Evolutionary conservation across 441 rosid species (phyloP).

Genomic region (Bruguiera hainesii): DNA sequence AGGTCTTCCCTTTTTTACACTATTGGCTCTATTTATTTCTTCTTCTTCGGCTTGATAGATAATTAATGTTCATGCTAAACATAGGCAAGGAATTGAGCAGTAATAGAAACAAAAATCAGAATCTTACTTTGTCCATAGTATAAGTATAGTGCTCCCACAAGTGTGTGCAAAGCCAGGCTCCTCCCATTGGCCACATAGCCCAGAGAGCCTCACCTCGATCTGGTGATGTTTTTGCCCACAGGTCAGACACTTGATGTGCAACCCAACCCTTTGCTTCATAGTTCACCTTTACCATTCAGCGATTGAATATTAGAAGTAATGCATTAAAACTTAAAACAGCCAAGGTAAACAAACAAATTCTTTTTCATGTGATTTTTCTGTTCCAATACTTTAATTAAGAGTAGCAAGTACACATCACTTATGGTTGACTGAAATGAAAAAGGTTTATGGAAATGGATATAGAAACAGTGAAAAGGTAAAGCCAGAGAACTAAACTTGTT

Average conservation of each 20-base stretch:
- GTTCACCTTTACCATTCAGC: slow-evolving; percentile 46
- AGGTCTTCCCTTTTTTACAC: too few species aligned
- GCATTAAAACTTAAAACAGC: too few species aligned
- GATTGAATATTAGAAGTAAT: slow-evolving; percentile 1
- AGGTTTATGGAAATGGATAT: background rate
- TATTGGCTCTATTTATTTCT: background rate
- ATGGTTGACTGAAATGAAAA: background rate
- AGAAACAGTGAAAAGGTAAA: background rate
- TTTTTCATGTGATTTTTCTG: too few species aligned
- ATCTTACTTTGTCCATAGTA: slow-evolving; percentile 56
- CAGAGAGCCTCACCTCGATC: slow-evolving; percentile 54
- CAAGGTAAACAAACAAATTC: too few species aligned
- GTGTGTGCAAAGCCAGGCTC: slow-evolving; percentile 78
- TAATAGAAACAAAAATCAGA: background rate
- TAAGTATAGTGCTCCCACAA: slow-evolving; percentile 70
- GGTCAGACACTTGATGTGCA: slow-evolving; percentile 56
- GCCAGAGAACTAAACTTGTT: too few species aligned
- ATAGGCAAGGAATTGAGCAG: background rate
- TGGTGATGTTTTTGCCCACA: slow-evolving; percentile 78
- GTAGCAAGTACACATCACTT: background rate
- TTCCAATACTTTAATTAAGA: too few species aligned
- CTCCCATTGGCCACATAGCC: slow-evolving; percentile 84
- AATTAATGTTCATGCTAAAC: background rate
- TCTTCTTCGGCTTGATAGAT: background rate
- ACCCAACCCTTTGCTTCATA: slow-evolving; percentile 66